Base-by-base conservation (phyloP, 2,329 filamentous ascomycete species). In the Mycosphaerelloides madeirae region DNA sequence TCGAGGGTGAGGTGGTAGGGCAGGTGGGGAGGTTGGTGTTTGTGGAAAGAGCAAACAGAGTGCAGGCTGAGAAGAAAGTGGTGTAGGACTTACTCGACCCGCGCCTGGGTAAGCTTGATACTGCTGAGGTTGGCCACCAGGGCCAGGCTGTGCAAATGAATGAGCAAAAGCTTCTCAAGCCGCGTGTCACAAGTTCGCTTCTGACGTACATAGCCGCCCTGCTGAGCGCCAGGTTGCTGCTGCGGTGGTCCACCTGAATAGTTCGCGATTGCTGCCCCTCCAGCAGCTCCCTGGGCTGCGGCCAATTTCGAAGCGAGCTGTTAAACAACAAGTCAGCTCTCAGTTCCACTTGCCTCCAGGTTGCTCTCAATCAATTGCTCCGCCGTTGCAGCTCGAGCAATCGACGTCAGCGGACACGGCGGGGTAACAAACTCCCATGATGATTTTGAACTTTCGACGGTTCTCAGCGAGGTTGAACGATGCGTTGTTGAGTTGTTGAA, bases 161-260 rank as follows among this genome's bases (percentile, higher is more conserved):
- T 44, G 37, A 44, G 50, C 43, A 45, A 43, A 45, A 38, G 40
- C n/a, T 43, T 31, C 43, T 34, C 5, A 14, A 16, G 33, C 33
- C 43, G 38, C 34, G 43, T 47, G 48, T 50, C 48, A 45, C 45
- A 46, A 42, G 28, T 28, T 31, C 35, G 37, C 31, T 41, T 38
- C 29, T 43, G 44, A 77, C 77, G 74, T 68, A 80, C 77, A 64
- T 79, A 78, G 65, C 70, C 69, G 55, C 68, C 68, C 51, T 33
- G 61, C 36, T 38, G 48, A 36, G 43, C 50, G 38, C 41, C 49
- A 41, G 38, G 46, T 29, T 49, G 43, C 34, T 47, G 68, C 49
- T 62, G 58, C 44, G 65, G 67, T 59, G 67, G 65, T 36, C 53
- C 55, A 14, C 48, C 55, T 20, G 47, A 36, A 46, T 52, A 60